Base-by-base conservation (phyloP, 2,329 filamentous ascomycete species). In the Aschersonia sp. region DNA sequence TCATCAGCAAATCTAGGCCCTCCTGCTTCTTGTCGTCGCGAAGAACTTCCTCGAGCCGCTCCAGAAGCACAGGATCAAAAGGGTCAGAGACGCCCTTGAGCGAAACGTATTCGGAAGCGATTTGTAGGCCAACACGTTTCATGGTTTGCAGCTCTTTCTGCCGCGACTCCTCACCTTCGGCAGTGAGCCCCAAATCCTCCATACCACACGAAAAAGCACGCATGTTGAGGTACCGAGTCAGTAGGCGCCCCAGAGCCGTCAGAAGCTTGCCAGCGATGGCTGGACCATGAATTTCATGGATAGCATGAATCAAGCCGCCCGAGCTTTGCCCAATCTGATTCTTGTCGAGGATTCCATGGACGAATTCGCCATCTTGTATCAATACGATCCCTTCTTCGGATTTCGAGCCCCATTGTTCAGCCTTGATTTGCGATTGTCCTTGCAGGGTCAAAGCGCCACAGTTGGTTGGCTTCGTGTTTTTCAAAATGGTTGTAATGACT, bases 151-250 rank as follows among this genome's bases (percentile, higher is more conserved):
- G 69, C 52, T 81, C 79, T 53, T 84, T 70, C 54, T 75, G 77
- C 42, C 92, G 81, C 47, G 74, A 71, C 48, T 69, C 68, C 60
- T 98, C 88, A 47, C 92, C 90, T 52, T 85, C 71, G 1, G 76
- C 71, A 0, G 90, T 97, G 46, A 98, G 77, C 49, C 85, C 79
- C 50, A 98, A 72, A 71, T 98, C 94, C 58, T 98, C 90, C 66
- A 98, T 95, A 61, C 94, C 94, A 63, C 92, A 98, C 54, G 87
- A 92, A 63, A 97, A 97, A 2, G 90, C 92, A 46, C 89, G 78
- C 81, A 96, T 94, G 60, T 92, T 86, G 51, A 97, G 73, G 54
- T 89, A 83, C 58, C 89, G 84, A 0, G 92, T 98, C 53, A 98
- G 68, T 30, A 98, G 73, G 49, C 92, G 81, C 47, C 92, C 92